Evolutionary conservation across 2,329 filamentous ascomycete genomes (phyloP).

Genomic region (Pleurostoma richardsiae): DNA sequence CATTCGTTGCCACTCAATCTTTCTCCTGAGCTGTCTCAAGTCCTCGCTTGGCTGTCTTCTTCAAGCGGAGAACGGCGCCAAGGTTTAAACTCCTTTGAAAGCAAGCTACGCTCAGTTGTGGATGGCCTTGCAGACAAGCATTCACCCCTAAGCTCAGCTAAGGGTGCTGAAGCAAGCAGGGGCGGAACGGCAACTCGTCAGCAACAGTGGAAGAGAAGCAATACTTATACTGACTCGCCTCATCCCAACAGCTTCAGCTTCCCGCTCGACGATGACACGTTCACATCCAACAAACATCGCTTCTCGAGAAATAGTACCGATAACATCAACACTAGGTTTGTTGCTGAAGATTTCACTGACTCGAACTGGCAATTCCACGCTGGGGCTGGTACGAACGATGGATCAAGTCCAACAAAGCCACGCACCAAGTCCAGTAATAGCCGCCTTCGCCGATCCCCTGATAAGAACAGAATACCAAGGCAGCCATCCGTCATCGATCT

Average conservation of each 20-base stretch:
- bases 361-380: slow-evolving; percentile 47
- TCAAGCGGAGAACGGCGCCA: slow-evolving; percentile 17
- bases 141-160: neutral
- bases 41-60: slow-evolving; percentile 7
- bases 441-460: slow-evolving; percentile 33
- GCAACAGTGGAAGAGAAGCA: slow-evolving; percentile 13
- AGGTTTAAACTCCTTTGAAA: slow-evolving; percentile 14
- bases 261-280: slow-evolving; percentile 35
- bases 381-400: slow-evolving; percentile 25
- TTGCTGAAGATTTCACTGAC: slow-evolving; percentile 37
- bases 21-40: slow-evolving; percentile 1
- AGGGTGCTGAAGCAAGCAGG: neutral
- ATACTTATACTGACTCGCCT: neutral
- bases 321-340: slow-evolving; percentile 59
- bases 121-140: neutral
- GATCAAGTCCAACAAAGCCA: slow-evolving; percentile 20
- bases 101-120: slow-evolving; percentile 12
- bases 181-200: neutral
- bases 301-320: slow-evolving; percentile 50
- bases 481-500: slow-evolving; percentile 12
- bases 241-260: slow-evolving; percentile 45
- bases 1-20: neutral
- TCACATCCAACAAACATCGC: slow-evolving; percentile 28
- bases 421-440: slow-evolving; percentile 34
- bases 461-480: slow-evolving; percentile 14